A percentile compares a stretch with the other conserved stretches of the same genome.
These are phyloP conservation scores for Phytophthora ramorum DNA, from an alignment of 352 stramenopile species.

Conservation along the genomic window DNA sequence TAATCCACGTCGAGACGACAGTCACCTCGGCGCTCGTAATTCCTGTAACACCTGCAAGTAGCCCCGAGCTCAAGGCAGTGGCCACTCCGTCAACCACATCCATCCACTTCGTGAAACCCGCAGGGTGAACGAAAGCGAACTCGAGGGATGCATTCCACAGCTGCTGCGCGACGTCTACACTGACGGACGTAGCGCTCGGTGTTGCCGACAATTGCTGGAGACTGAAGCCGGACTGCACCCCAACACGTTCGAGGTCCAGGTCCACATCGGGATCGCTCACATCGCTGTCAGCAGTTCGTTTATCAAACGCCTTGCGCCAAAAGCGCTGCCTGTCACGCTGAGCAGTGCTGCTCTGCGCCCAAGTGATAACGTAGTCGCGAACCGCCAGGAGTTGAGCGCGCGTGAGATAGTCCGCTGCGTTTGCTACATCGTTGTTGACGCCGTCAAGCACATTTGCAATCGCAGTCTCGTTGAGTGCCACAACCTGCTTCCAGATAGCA, in stretches of 20 bases:
- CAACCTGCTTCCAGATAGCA: conserved; percentile 80
- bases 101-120: conserved; percentile 65
- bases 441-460: conserved; percentile 61
- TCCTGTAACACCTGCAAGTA: conserved; percentile 23
- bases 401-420: conserved; percentile 58
- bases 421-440: conserved; percentile 73
- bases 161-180: conserved; percentile 35
- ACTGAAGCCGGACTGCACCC: conserved; percentile 65
- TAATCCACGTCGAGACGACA: conserved; percentile 56
- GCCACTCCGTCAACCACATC: conserved; percentile 25
- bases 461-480: conserved; percentile 65
- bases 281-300: conserved; percentile 52
- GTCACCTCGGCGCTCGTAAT: conserved; percentile 40
- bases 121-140: conserved; percentile 50
- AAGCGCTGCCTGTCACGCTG: conserved; percentile 69
- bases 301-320: conserved; percentile 57
- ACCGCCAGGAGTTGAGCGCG: conserved; percentile 61
- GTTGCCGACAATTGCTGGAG: conserved; percentile 37
- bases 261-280: conserved; percentile 64
- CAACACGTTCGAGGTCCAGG: conserved; percentile 54
- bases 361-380: conserved; percentile 64
- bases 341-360: conserved; percentile 48
- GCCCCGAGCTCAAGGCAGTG: conserved; percentile 3
- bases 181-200: conserved; percentile 40
- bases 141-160: conserved; percentile 54